Conservation (phyloP, 1,284 basidiomycete genomes). For the Rhodotorula sp. region DNA sequence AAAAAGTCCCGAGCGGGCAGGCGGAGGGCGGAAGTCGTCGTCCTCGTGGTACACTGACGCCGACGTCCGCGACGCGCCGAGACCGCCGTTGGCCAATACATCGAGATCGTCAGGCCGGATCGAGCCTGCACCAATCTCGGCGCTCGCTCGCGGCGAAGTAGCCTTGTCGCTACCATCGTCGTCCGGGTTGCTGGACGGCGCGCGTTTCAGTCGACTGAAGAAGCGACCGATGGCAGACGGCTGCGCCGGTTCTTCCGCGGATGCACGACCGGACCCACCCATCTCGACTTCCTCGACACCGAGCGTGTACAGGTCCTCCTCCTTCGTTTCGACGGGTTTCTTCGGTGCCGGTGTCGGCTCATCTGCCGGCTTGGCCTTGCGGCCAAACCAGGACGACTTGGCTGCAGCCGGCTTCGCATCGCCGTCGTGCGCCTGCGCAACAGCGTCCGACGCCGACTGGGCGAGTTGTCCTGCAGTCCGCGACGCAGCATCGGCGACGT, state of each 20-base stretch:
- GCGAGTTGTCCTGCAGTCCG: not conserved
- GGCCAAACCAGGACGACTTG: not conserved
- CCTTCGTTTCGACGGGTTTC: not conserved
- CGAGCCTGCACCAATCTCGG: not conserved
- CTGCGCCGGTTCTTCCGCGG: conserved; percentile 2
- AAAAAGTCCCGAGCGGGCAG: conserved; percentile 9
- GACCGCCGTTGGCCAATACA: conserved; percentile 10
- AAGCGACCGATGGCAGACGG: conserved; percentile 26
- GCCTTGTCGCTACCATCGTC: not conserved
- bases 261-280: conserved; percentile 11
- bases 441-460: not conserved
- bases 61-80: not conserved
- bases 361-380: conserved; percentile 5
- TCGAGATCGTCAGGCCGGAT: conserved; percentile 27
- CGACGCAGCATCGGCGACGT: not conserved
- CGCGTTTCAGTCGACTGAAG: conserved; percentile 18
- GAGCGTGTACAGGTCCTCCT: conserved; percentile 12
- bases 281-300: conserved; percentile 15
- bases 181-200: not conserved
- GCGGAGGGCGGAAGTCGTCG: not conserved
- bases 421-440: not conserved
- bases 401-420: not conserved
- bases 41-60: conserved; percentile 2
- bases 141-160: not conserved
- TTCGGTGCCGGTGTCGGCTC: not conserved